phyloP scores from a whole-genome alignment of 2,329 filamentous ascomycete genomes.

The Fusarium armeniacum region DNA sequence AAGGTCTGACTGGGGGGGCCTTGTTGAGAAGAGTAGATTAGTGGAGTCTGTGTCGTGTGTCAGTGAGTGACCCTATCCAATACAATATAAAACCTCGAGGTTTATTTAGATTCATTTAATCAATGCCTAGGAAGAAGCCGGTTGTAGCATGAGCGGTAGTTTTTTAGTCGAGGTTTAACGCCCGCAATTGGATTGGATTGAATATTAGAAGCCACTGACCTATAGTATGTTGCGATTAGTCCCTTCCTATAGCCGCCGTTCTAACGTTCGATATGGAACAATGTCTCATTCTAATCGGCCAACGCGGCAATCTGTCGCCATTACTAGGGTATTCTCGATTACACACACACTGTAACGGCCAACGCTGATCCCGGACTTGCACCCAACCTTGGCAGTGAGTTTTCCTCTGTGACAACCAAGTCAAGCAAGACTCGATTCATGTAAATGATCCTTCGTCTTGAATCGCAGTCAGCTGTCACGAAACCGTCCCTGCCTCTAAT shows the following conservation, averaged over 20 bases:
- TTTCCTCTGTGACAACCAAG: slow-evolving; percentile 7
- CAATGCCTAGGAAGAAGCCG: slow-evolving; percentile 11
- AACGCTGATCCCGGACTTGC: slow-evolving; percentile 29
- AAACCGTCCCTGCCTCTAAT: slow-evolving; percentile 23
- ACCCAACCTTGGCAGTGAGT: slow-evolving; percentile 19
- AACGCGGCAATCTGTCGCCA: slow-evolving; percentile 30
- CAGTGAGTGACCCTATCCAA: slow-evolving; percentile 20
- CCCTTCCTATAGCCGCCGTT: slow-evolving; percentile 2
- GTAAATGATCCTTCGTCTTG: slow-evolving; percentile 45
- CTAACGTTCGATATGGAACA: slow-evolving; percentile 1
- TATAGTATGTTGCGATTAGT: neutral
- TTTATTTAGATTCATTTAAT: slow-evolving; percentile 18
- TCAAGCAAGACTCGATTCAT: slow-evolving; percentile 43
- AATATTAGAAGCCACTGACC: neutral
- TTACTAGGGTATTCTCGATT: slow-evolving; percentile 19
- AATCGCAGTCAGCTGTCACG: slow-evolving; percentile 30
- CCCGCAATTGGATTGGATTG: neutral
- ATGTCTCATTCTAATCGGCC: slow-evolving; percentile 21
- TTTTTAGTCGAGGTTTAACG: slow-evolving; percentile 25
- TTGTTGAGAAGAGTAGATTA: slow-evolving; percentile 30
- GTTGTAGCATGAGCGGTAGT: slow-evolving; percentile 17
- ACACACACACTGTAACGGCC: slow-evolving; percentile 14
- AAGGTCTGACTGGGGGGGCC: slow-evolving; percentile 24
- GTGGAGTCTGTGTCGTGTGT: slow-evolving; percentile 46
- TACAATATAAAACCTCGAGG: slow-evolving; percentile 20